Evolutionary conservation across 108 stramenopile genomes (phyloP).

Genomic region (Conticribra guillardii): DNA sequence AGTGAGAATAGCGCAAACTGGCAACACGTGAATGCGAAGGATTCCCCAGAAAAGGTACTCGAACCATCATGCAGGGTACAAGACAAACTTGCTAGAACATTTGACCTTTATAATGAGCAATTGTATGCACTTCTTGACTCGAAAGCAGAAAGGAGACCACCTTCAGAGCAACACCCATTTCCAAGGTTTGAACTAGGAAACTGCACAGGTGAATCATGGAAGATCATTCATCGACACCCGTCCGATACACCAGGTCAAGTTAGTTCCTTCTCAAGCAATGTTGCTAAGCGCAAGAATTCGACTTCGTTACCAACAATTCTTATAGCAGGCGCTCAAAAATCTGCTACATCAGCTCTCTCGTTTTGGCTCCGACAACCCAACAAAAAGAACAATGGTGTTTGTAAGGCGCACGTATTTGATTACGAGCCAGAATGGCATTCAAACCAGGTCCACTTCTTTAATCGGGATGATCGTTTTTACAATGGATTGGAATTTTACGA

Average conservation of each 20-base stretch:
- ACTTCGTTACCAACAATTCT: no score
- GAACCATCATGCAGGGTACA: not conserved
- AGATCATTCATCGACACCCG: no score
- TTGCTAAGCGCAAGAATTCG: no score
- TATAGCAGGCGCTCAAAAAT: no score
- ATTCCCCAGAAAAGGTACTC: slow-evolving; percentile 1
- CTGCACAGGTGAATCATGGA: no score
- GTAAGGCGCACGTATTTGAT: slow-evolving; percentile 18
- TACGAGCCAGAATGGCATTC: slow-evolving; percentile 19
- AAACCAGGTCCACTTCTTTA: slow-evolving; percentile 57
- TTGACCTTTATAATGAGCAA: slow-evolving; percentile 19
- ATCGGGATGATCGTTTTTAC: slow-evolving; percentile 2
- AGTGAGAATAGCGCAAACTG: slow-evolving; percentile 5
- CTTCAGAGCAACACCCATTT: slow-evolving; percentile 40
- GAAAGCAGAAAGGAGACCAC: slow-evolving; percentile 18
- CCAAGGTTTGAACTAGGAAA: slow-evolving; percentile 34
- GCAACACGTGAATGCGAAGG: not conserved
- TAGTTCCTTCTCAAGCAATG: no score
- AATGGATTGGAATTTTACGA: slow-evolving; percentile 38
- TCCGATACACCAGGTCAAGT: no score
- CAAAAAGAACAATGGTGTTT: slow-evolving; percentile 34
- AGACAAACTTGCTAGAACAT: not conserved
- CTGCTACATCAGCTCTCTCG: no score
- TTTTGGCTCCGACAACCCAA: no score
- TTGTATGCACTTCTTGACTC: slow-evolving; percentile 32